Evolutionary conservation across 352 stramenopile species (phyloP).

Genomic region (Phytophthora aleatoria): DNA sequence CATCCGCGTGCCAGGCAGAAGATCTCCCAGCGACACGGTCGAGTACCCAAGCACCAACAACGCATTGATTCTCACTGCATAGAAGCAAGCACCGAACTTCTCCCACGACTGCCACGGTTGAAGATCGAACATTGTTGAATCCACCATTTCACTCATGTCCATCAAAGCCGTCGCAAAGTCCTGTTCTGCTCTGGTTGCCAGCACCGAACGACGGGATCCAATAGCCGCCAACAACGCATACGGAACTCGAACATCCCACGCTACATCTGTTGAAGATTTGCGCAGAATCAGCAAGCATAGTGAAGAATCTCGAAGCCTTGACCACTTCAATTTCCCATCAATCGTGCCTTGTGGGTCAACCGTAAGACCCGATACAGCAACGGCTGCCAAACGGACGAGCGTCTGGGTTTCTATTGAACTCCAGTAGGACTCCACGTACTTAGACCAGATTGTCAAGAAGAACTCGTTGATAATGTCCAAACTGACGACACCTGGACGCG

Average conservation of each 20-base stretch:
- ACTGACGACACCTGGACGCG: neutral
- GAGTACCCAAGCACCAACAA: slow-evolving; percentile 32
- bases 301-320: slow-evolving; percentile 31
- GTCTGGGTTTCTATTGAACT: neutral
- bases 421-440: slow-evolving; percentile 3
- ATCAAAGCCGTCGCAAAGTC: slow-evolving; percentile 4
- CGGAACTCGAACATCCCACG: slow-evolving; percentile 9
- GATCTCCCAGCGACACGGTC: slow-evolving; percentile 24
- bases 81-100: slow-evolving; percentile 44
- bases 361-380: slow-evolving; percentile 4
- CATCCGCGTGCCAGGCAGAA: slow-evolving; percentile 24
- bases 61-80: slow-evolving; percentile 43
- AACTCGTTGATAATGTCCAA: slow-evolving; percentile 4
- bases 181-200: slow-evolving; percentile 1
- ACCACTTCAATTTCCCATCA: slow-evolving; percentile 26
- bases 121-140: slow-evolving; percentile 4
- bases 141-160: slow-evolving; percentile 1
- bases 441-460: slow-evolving; percentile 7
- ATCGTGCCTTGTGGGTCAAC: neutral
- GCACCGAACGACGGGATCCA: neutral
- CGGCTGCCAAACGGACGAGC: slow-evolving; percentile 15
- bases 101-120: slow-evolving; percentile 20
- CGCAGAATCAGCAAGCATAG: slow-evolving; percentile 33
- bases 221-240: slow-evolving; percentile 13
- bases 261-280: neutral